phyloP scores from a whole-genome alignment of 106 monocot species.

The Hemerocallis citrina region DNA sequence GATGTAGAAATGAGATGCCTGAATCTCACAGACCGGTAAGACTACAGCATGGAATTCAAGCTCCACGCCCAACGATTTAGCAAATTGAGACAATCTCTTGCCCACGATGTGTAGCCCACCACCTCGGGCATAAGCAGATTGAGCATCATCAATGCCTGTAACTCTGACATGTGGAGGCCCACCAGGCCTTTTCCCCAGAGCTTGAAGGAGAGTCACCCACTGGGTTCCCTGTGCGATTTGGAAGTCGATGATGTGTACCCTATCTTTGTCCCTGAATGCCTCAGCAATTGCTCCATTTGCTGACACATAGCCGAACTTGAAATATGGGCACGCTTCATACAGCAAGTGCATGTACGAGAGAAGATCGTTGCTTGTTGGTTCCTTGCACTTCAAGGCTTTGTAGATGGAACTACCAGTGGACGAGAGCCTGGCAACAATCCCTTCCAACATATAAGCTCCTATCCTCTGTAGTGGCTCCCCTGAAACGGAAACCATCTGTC shows the following conservation, averaged over 20 bases:
- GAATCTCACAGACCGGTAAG: slow-evolving; percentile 47
- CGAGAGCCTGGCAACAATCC: slow-evolving; percentile 59
- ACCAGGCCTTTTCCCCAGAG: slow-evolving; percentile 73
- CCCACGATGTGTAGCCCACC: slow-evolving; percentile 73
- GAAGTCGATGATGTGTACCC: slow-evolving; percentile 88
- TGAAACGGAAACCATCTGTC: slow-evolving; percentile 80
- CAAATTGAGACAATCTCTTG: slow-evolving; percentile 38
- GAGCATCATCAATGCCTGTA: slow-evolving; percentile 79
- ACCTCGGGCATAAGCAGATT: slow-evolving; percentile 68
- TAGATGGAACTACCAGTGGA: slow-evolving; percentile 81
- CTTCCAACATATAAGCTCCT: slow-evolving; percentile 87
- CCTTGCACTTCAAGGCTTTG: slow-evolving; percentile 76
- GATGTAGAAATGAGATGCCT: slow-evolving; percentile 37
- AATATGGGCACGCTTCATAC: slow-evolving; percentile 85
- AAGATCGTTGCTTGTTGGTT: slow-evolving; percentile 67
- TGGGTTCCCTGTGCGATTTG: slow-evolving; percentile 87
- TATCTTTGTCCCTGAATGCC: slow-evolving; percentile 52
- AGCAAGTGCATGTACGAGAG: slow-evolving; percentile 91
- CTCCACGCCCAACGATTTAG: slow-evolving; percentile 49
- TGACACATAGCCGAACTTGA: slow-evolving; percentile 92
- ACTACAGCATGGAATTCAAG: slow-evolving; percentile 65
- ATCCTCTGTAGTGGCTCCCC: slow-evolving; percentile 71
- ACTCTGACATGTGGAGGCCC: slow-evolving; percentile 76
- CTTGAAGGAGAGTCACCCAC: slow-evolving; percentile 83
- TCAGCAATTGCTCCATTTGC: slow-evolving; percentile 96